Percentiles rank a stretch among this genome's conserved stretches.
These are phyloP conservation scores for Tylopilus rubrobrunneus DNA, from an alignment of 768 basidiomycete species.

Conservation along the genomic window DNA sequence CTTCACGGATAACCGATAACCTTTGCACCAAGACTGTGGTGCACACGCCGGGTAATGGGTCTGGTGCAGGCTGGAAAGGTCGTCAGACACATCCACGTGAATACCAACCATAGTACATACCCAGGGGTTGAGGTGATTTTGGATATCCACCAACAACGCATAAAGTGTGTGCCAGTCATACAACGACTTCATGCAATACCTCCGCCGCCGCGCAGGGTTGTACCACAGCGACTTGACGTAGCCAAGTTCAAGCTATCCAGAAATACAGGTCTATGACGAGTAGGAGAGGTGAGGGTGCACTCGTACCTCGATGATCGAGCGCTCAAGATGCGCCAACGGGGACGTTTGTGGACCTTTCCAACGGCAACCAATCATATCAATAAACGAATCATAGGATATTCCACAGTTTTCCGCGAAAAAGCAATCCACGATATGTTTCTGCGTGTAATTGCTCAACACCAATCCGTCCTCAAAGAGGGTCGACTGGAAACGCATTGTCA, in stretches of 20 bases:
- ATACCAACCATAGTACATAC: slow-evolving; percentile 3
- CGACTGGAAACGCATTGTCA: slow-evolving; percentile 37
- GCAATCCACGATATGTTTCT: slow-evolving; percentile 54
- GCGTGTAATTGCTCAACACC: slow-evolving; percentile 48
- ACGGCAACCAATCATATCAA: slow-evolving; percentile 34
- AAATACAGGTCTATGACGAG: neutral
- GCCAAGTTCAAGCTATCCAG: slow-evolving; percentile 49
- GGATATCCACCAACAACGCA: slow-evolving; percentile 36
- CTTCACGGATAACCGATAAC: slow-evolving; percentile 56
- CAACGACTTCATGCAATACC: slow-evolving; percentile 60
- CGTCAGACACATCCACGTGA: slow-evolving; percentile 1
- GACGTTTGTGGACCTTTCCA: slow-evolving; percentile 36
- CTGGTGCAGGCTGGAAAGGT: slow-evolving; percentile 17
- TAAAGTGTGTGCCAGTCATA: slow-evolving; percentile 66
- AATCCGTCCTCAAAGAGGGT: slow-evolving; percentile 53
- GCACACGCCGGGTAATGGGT: slow-evolving; percentile 26
- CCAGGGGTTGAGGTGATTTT: slow-evolving; percentile 12
- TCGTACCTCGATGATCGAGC: slow-evolving; percentile 35
- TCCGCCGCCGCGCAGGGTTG: slow-evolving; percentile 64
- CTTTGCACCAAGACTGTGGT: slow-evolving; percentile 53
- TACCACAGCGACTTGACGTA: slow-evolving; percentile 61
- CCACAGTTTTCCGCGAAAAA: slow-evolving; percentile 65
- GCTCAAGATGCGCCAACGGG: slow-evolving; percentile 41
- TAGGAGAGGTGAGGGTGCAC: neutral
- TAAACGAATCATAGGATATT: slow-evolving; percentile 46